Evolutionary conservation across 305 asterid genomes (phyloP), one percentile per base, ranked within the genome.

Genomic region (Fraxinus xanthoxyloides): DNA sequence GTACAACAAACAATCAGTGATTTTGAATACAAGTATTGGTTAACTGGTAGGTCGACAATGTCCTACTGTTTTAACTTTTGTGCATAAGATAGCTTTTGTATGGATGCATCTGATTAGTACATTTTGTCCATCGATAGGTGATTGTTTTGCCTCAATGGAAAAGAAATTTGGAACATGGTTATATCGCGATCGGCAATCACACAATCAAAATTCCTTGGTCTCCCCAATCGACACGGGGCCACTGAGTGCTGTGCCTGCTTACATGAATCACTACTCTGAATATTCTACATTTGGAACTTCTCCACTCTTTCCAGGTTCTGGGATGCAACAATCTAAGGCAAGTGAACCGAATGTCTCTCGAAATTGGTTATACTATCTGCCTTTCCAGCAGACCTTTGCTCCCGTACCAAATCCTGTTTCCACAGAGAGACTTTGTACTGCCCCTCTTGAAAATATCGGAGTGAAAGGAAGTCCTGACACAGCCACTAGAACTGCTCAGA

Each of bases 61-160:
- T 35, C 9, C 56, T 0, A 6, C 9, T 15, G 15, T 76, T 40
- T 24, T 46, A 61, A 70, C 43, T 48, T 31, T 77, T 78, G 73
- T 21, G 38, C 15, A 32, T 46, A 3, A 12, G 17, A 2, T 63
- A 3, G 7, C 2, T 23, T 78, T 76, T 78, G 15, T 4, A 8
- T 75, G 24, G 17, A 6, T 24, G 83, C 40, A 43, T 46, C 81
- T 86, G 30, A 83, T 72, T 7, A 21, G 13, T 77, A 26, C 67
- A 17, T 75, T 72, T 77, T 77, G 7, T 6, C 79, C 31, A 77
- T 69, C 75, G 7, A 79, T 83, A 89, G 96, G 92, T 86, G 92
- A 90, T 93, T 91, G 35, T 77, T 84, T 87, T 78, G 91, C 87
- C 85, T 88, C 84, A 94, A 70, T 94, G 99, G 97, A 94, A 83